Conservation (phyloP, 2,329 filamentous ascomycete species). For the Lizonia empirigonia region DNA sequence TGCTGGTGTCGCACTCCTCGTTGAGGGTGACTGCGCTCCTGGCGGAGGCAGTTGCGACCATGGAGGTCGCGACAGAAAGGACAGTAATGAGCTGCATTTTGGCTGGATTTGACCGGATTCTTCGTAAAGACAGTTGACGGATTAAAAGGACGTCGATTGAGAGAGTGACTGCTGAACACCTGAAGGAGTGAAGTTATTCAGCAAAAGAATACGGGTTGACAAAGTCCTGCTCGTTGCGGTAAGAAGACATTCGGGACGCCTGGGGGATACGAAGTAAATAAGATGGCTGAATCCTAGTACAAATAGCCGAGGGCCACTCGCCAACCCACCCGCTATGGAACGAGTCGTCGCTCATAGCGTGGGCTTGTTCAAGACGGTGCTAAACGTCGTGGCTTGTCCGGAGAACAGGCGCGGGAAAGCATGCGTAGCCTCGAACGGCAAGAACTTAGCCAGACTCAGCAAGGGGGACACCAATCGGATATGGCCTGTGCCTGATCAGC, state of each 20-base stretch:
- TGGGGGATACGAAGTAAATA: slow-evolving; percentile 48
- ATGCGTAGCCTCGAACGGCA: slow-evolving; percentile 29
- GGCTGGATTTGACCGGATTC: slow-evolving; percentile 22
- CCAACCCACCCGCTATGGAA: slow-evolving; percentile 36
- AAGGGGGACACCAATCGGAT: slow-evolving; percentile 39
- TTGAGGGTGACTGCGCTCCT: slow-evolving; percentile 27
- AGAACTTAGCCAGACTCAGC: slow-evolving; percentile 24
- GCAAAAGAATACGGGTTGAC: slow-evolving; percentile 45
- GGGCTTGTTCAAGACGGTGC: slow-evolving; percentile 38
- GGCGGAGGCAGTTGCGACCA: slow-evolving; percentile 38
- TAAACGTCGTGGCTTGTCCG: slow-evolving; percentile 43
- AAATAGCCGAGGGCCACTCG: slow-evolving; percentile 36
- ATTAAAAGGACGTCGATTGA: slow-evolving; percentile 30
- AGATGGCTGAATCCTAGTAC: slow-evolving; percentile 38
- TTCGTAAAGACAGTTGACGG: slow-evolving; percentile 24
- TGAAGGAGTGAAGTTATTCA: slow-evolving; percentile 51
- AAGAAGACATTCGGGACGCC: slow-evolving; percentile 27
- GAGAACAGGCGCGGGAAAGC: slow-evolving; percentile 34
- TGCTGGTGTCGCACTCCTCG: slow-evolving; percentile 17
- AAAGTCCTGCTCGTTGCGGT: slow-evolving; percentile 48
- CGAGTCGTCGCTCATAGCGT: slow-evolving; percentile 44
- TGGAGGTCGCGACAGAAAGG: slow-evolving; percentile 37
- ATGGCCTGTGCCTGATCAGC: slow-evolving; percentile 42
- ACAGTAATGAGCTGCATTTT: slow-evolving; percentile 45
- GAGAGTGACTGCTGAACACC: slow-evolving; percentile 47